A percentile compares a stretch with the other conserved stretches of the same genome.
Evolutionary conservation across 75 land plant species (phyloP).

Genomic region (Sequoia sempervirens): DNA sequence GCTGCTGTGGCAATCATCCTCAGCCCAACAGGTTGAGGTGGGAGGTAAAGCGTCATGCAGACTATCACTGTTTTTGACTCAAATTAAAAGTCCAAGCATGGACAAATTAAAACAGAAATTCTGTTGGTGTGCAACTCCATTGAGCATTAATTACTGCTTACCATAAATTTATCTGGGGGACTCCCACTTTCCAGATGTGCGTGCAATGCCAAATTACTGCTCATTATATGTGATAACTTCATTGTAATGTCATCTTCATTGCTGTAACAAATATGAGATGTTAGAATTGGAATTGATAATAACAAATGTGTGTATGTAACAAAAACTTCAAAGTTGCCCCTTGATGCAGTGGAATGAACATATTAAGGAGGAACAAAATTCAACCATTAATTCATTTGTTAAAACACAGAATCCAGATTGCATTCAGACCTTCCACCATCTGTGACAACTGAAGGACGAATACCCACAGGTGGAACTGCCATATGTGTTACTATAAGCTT

Average conservation of each 20-base stretch:
- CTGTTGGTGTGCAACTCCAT: neutral
- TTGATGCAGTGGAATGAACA: neutral
- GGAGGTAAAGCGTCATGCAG: neutral
- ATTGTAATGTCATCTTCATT: slow-evolving; percentile 83
- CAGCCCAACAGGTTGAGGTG: neutral
- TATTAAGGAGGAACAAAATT: neutral
- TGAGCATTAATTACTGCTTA: slow-evolving; percentile 15
- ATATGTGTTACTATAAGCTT: slow-evolving; percentile 77
- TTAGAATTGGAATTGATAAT: neutral
- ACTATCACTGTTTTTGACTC: neutral
- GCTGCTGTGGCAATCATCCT: no score
- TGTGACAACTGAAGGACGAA: slow-evolving; percentile 79
- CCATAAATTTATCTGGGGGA: slow-evolving; percentile 44
- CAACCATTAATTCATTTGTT: neutral
- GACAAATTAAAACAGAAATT: neutral
- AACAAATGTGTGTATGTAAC: neutral
- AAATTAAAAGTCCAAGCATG: neutral
- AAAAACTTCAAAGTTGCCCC: neutral
- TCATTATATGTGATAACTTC: slow-evolving; percentile 53
- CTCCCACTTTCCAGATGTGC: slow-evolving; percentile 38
- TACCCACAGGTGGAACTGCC: slow-evolving; percentile 76
- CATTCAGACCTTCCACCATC: slow-evolving; percentile 61
- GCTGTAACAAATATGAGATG: slow-evolving; percentile 33
- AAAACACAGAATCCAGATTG: neutral
- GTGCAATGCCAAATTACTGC: slow-evolving; percentile 51